Evolutionary conservation across 371 early-diverging fungal genomes (phyloP), one percentile per base, ranked within the genome.

Genomic region (Coemansia sp.): DNA sequence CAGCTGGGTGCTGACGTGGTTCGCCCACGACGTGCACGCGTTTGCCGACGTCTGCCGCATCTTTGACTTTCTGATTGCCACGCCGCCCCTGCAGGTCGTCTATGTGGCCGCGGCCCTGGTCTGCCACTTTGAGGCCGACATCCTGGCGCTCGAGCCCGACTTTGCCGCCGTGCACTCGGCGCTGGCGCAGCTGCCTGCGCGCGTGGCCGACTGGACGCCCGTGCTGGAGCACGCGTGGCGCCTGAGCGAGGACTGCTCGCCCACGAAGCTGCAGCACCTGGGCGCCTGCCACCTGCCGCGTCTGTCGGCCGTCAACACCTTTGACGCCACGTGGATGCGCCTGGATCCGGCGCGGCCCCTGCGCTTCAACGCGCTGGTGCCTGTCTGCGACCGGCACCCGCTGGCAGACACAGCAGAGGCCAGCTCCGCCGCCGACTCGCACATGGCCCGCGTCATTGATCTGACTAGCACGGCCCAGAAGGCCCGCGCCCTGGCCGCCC

Each of bases 1-100:
- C 38, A 87, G 88, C 59, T 93, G 93, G 93, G 84, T 93, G 8
- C 80, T 93, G 49, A 90, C 93, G 13, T 94, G 94, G 94, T 90
- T 86, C 70, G 86, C 89, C 34, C 94, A 94, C 70, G 88, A 92
- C 60, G 51, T 93, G 4, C 65, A 76, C 35, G 81, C 81, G 66
- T 75, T 89, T 31, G 70, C 62, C 13, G 77, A 78, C 16, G 79
- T 88, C 11, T 69, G 85, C 38, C 82, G 92, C 30, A 64, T 94
- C 9, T 91, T 86, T 72, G 93, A 94, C 67, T 76, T 91, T 36
- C 86, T 93, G 16, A 58, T 94, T 1, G 82, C 82, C 31, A 83
- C 83, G 41, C 86, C 86, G 59, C 92, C 92, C 0, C 76, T 90
- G 50, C 88, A 89, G 85, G 82, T 86, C 0, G 68, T 93, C 0